Evolutionary conservation across 2,329 filamentous ascomycete species (phyloP), one percentile per base, ranked within the genome.

Genomic region (Orbilia javanica): DNA sequence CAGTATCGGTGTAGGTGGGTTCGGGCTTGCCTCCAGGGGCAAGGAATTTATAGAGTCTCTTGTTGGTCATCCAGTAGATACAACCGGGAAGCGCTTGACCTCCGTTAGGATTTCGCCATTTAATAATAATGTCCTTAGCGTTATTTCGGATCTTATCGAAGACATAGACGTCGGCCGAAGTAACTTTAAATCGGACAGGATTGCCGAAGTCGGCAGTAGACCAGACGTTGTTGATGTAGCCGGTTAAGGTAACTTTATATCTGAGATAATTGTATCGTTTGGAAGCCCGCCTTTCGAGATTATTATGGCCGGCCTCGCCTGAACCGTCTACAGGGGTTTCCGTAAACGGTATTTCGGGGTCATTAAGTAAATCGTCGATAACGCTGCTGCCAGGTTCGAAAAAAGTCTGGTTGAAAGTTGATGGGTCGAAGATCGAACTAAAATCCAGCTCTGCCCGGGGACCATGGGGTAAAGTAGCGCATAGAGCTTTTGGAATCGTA

Each of bases 91-190:
- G n/a, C n/a, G 67, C 53, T 6, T 63, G 27, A 2, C 67, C 67
- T 4, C 52, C 53, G 20, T 62, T 50, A 0, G 67, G 67, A 11
- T 70, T 57, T 50, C 67, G 53, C 67, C 67, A 70, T 20, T 62
- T 52, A 13, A 70, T 55, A 2, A 50, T 15, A 13, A 70, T 52
- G 10, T 63, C 53, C 11, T 55, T 55, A 1, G 53, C 29, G 20
- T 70, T 70, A 8, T 29, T 39, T n/a, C 53, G 31, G 67, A 70
- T 20, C n/a, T 52, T 62, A 25, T 62, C 53, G 31, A 70, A 70
- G 29, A 70, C 31, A 42, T 70, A 70, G 31, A 70, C 39, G 20
- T 70, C 67, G 29, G 67, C 67, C 3, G 67, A 70, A 5, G 66
- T 70, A 18, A 25, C 52, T 29, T 53, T 27, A n/a, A 70, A 70